Evolutionary conservation across 108 stramenopile species (phyloP), one percentile per base, ranked within the genome.

Genomic region (Cylindrotheca closterium): DNA sequence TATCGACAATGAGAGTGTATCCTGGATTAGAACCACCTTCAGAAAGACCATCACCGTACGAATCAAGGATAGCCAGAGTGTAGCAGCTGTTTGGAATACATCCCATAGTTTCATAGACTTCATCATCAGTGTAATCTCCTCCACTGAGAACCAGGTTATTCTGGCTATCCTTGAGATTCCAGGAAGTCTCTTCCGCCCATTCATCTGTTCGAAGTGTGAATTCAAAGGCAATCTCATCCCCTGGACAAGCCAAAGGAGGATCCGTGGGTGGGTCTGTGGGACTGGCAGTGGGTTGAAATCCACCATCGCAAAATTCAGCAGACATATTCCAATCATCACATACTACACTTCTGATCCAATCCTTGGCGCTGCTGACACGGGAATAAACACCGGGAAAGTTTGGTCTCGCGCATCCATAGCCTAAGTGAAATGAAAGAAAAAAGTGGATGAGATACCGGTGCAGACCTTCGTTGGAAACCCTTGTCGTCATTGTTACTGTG

Each of bases 351-450:
- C 63, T 57, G 52, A 83, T 74, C 82, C 82, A 83, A 28, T 63
- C 47, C 29, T 57, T 49, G 0, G 30, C 62, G 29, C 70, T 29
- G 24, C 51, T 60, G 51, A 65, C 30, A 2, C 80, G 32, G 10
- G 82, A 50, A 26, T 86, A 84, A 0, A 87, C 80, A 7, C 82
- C 87, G 18, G 82, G 80, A 21, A 64, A 70, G 21, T 63, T 67
- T 0, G 55, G 23, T 22, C 48, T 51, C 26, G 77, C 83, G 56
- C 87, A 88, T 15, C 79, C 87, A 28, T 63, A 50, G 24, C 83
- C 83, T n/a, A n/a, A n/a, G n/a, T n/a, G n/a, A n/a, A n/a, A n/a
- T 79, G 65, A 58, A 85, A 3, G 62, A 65, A 1, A 82, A 79
- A 22, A 85, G n/a, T n/a, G n/a, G n/a, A n/a, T n/a, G n/a, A n/a